Base-by-base conservation (phyloP, 257 asterid species). In the Datura wrightii region DNA sequence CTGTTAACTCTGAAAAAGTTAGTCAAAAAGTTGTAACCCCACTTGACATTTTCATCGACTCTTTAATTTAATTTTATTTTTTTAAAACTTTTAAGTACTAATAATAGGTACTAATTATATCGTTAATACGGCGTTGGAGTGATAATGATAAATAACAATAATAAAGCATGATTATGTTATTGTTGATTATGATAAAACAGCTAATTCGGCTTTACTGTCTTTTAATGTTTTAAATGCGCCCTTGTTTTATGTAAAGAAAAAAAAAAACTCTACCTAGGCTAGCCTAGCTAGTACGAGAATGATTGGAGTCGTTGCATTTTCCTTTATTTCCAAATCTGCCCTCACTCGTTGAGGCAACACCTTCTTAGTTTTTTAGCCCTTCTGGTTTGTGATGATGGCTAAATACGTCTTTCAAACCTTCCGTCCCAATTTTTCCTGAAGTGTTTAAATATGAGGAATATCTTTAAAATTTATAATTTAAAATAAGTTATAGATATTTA, bases 121-220 rank as follows among this genome's bases (percentile, higher is more conserved):
- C 71, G 8, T 2, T 36, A 52, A 41, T 54, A 41, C 52, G 3
- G 71, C 44, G 55, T 80, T 85, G 55, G 69, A 36, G 10, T 55
- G 16, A 53, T 67, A 9, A 63, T 66, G 13, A 3, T 34, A 1
- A 34, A 2, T 58, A 16, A 11, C 37, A n/a, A 72, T 71, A 84
- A 48, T 60, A 53, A 84, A 79, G 84, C 66, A 66, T 89, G 34
- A 66, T 54, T 53, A 15, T 48, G 44, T 24, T 42, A n/a, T 7
- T 66, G 67, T 65, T 79, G 31, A 48, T 83, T 41, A 69, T 83
- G 84, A 71, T 44, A 66, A 86, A 86, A 78, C 82, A 78, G 63
- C 87, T 85, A 89, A 88, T 89, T 41, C 54, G 14, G 34, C 86
- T 83, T 72, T 41, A 79, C 89, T 84, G 91, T 86, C 89, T 74